These are phyloP conservation scores for Fagus crenata DNA, from an alignment of 306 rosid genomes.

Conservation along the genomic window DNA sequence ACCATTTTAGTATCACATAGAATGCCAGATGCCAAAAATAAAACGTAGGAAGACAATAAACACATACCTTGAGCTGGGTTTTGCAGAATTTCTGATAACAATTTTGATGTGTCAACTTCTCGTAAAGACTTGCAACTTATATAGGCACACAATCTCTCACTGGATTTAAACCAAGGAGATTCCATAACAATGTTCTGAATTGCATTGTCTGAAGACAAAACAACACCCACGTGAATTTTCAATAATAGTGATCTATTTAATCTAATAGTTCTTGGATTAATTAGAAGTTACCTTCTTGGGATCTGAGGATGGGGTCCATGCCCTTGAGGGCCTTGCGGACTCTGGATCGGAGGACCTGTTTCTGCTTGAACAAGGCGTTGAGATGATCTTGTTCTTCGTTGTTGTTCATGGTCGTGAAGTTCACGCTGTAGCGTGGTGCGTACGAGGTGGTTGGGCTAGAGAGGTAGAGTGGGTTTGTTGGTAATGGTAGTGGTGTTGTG, in stretches of 20 bases:
- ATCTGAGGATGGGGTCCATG: slow-evolving; percentile 66
- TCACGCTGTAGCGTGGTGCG: slow-evolving; percentile 9
- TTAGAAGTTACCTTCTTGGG: slow-evolving; percentile 59
- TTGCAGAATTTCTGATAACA: slow-evolving; percentile 61
- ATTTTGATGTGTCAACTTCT: slow-evolving; percentile 75
- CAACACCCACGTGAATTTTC: background rate
- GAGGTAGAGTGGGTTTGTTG: background rate
- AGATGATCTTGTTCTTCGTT: slow-evolving; percentile 31
- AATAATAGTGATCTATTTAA: too few relatives aligned
- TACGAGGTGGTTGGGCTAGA: background rate
- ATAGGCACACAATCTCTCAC: slow-evolving; percentile 70
- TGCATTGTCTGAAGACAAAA: slow-evolving; percentile 46
- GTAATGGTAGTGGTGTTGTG: background rate
- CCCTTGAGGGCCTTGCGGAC: slow-evolving; percentile 71
- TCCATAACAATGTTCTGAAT: slow-evolving; percentile 65
- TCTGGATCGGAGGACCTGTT: slow-evolving; percentile 57
- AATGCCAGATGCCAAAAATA: background rate
- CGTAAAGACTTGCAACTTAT: slow-evolving; percentile 81
- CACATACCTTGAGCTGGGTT: slow-evolving; percentile 36
- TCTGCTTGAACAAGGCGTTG: slow-evolving; percentile 64
- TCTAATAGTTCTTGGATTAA: too few relatives aligned
- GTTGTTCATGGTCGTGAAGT: slow-evolving; percentile 31
- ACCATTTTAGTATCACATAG: background rate
- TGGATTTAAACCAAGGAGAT: slow-evolving; percentile 84
- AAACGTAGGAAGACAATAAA: slow-evolving; percentile 8